Base-by-base conservation (phyloP, 148 eudicot species). In the Tetragonia tetragonoides region DNA sequence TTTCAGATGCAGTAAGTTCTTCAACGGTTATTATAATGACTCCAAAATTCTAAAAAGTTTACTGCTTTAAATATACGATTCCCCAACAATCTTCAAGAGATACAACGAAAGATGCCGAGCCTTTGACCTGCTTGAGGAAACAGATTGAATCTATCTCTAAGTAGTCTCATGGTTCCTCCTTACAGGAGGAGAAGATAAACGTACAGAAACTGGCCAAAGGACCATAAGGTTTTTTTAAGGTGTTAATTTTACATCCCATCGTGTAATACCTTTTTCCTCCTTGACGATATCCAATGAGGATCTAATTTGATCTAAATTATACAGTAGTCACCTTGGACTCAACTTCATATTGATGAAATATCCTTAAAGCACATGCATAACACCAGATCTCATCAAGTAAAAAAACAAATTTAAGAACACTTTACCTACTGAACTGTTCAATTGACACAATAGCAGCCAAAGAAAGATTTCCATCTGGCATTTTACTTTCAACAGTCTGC, bases 371-470 rank as follows among this genome's bases (percentile, higher is more conserved):
- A 60, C 14, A n/a, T 56, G 67, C 28, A 68, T 56, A 34, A 23
- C 28, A 18, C 70, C 23, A 41, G 64, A 42, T 3, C 20, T 21
- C 42, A 21, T 15, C 24, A n/a, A 66, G 39, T 38, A 54, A 69
- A 34, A 68, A 14, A 66, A 67, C 10, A 77, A 60, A 64, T 70
- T 74, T 68, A 44, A 78, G 39, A 68, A 37, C 72, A 47, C 70
- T 49, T 78, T 85, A 91, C 98, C 98, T 84, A 90, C 98, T 91
- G 66, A 93, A 93, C 75, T 89, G 97, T 81, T 94, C 98, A 75
- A 94, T 89, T 68, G 98, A 94, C 81, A 89, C 76, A 78, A 89
- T 84, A 74, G 98, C 86, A 70, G 93, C 94, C 73, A 85, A 81
- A 64, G 98, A 94, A 70, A 94, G 88, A 70, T 83, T 82, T 39